A percentile compares a stretch with the other conserved stretches of the same genome.
These are phyloP conservation scores for Coemansia sp. DNA, from an alignment of 192 early-diverging fungal genomes.

Conservation along the genomic window DNA sequence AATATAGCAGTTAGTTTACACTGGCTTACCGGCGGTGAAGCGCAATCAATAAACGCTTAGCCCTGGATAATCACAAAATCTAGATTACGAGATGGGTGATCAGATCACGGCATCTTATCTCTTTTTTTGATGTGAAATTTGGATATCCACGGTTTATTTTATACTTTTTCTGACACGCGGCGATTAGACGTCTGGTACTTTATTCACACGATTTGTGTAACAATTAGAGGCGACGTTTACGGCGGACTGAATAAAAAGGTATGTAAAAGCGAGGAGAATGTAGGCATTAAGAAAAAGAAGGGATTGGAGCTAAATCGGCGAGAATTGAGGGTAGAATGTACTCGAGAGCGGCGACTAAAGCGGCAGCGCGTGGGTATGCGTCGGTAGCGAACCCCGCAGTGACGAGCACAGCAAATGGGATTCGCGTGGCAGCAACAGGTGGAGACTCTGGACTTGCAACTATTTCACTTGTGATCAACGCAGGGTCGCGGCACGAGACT, in stretches of 20 bases:
- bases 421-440: slow-evolving; percentile 36
- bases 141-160: background rate
- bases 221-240: no score
- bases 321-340: background rate
- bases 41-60: no score
- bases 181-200: background rate
- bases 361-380: slow-evolving; percentile 42
- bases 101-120: slow-evolving; percentile 8
- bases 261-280: no score
- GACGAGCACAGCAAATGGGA: slow-evolving; percentile 41
- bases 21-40: no score
- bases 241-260: no score
- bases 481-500: slow-evolving; percentile 84
- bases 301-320: no score
- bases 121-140: background rate
- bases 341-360: slow-evolving; percentile 6
- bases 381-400: slow-evolving; percentile 28
- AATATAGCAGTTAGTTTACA: no score
- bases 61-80: no score
- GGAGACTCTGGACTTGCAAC: slow-evolving; percentile 56
- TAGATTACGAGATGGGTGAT: background rate
- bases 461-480: slow-evolving; percentile 83
- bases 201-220: no score
- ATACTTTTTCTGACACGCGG: background rate
- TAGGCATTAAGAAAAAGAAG: no score